Evolutionary conservation across 2,329 filamentous ascomycete genomes (phyloP), one percentile per base, ranked within the genome.

Genomic region (Elsinoe australis): DNA sequence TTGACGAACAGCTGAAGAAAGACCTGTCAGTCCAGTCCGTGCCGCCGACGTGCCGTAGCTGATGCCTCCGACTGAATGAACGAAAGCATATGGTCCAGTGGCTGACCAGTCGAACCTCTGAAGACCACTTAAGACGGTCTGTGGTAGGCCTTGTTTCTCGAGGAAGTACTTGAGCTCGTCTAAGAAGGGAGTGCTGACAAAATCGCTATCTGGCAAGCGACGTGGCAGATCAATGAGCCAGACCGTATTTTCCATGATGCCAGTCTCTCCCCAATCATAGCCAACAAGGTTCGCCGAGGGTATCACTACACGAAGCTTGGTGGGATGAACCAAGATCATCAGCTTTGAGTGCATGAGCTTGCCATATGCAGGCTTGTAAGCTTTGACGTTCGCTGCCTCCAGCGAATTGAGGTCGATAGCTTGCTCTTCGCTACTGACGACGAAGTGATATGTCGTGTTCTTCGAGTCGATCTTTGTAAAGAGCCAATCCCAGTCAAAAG

Each of bases 311-410:
- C 92, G 79, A 12, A 95, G 66, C 61, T 88, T 81, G 1, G 68
- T 67, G 0, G 76, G 68, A 56, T 87, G 86, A 57, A 88, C 90
- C n/a, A 96, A 73, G 1, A 96, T 67, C 75, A 94, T 89, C 34
- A 96, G 71, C 62, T 98, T 96, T 42, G 87, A 94, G 65, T 96
- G 92, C 88, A 96, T 95, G 57, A 75, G 81, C 18, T 81, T 83
- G 4, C 79, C 67, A 38, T 77, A 71, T 3, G 39, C n/a, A 3
- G 39, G 39, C 10, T 17, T 26, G 29, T 48, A 38, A 5, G 45
- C 34, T 15, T 77, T 77, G 49, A 94, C 72, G 7, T 60, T 63
- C n/a, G n/a, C n/a, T 24, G 54, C 59, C 56, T 62, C 44, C 50
- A 56, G 45, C 49, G 54, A 50, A 18, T 57, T 56, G 3, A 59